Evolutionary conservation across 768 basidiomycete genomes (phyloP), one percentile per base, ranked within the genome.

Genomic region (Termitomyces sp.): DNA sequence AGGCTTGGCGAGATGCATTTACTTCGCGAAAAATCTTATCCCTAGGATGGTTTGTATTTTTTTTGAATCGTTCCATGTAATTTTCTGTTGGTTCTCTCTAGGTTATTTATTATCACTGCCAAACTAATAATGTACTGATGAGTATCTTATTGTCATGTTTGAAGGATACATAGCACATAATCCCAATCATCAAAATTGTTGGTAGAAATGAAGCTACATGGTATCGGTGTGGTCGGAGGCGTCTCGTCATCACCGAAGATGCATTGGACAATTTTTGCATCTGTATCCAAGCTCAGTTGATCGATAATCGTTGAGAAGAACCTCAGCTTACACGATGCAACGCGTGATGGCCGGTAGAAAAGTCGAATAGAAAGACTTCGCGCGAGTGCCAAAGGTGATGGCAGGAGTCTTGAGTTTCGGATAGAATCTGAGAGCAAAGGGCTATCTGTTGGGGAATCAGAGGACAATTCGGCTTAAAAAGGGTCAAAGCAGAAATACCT

Each of bases 1-100:
- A 80, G 91, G 47, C 77, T 94, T 14, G 88, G 82, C 14, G 83
- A 87, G 71, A 86, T 98, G 84, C 82, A 84, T 70, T 73, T 85
- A 37, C 79, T 93, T 53, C 82, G 81, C 64, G 83, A 83, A 63
- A 87, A 85, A 65, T 73, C 73, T 26, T 74, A 73, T 40, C 74
- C 82, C 8, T 83, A 30, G 23, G 43, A 37, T 33, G 51, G 19
- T 28, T 50, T 60, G 54, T 48, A 58, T 37, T 30, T 28, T 50
- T 30, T 49, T 37, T 57, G 15, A 46, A 42, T 54, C 30, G 52
- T 48, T n/a, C 14, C 50, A 38, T 53, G 37, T 57, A 41, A 45
- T 33, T 63, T 48, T 43, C 26, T 45, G 21, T 44, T 45, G 35
- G 30, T 23, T 45, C 41, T 42, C 23, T 9, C 3, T 33, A 19